These are phyloP conservation scores for Bassia scoparia DNA, from an alignment of 148 eudicot species.

Conservation along the genomic window DNA sequence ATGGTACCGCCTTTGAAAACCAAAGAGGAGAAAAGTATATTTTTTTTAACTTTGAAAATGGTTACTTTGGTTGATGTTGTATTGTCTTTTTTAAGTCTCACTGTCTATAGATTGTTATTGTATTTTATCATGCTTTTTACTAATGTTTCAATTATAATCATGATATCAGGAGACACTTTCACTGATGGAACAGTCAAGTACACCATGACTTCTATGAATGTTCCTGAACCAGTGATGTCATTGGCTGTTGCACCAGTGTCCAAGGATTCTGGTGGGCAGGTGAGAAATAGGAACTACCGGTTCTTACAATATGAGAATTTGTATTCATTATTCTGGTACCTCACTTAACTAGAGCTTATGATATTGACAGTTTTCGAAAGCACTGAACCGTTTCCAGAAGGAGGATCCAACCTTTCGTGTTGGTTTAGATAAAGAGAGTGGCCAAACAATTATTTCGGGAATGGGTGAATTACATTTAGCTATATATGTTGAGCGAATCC, in stretches of 20 bases:
- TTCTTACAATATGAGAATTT: not conserved
- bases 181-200: slow-evolving; percentile 88
- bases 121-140: not conserved
- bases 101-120: not conserved
- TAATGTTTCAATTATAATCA: not conserved
- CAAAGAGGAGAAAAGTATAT: not conserved
- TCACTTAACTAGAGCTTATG: slow-evolving; percentile 11
- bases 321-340: not conserved
- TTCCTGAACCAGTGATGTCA: slow-evolving; percentile 97
- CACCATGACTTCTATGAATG: slow-evolving; percentile 99
- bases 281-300: slow-evolving; percentile 31
- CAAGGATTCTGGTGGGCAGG: slow-evolving; percentile 93
- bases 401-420: slow-evolving; percentile 99
- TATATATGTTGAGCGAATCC: slow-evolving; percentile 94
- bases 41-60: not conserved
- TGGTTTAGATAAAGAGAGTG: slow-evolving; percentile 93
- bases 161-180: slow-evolving; percentile 82
- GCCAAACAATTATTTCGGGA: slow-evolving; percentile 96
- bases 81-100: not conserved
- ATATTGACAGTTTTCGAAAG: slow-evolving; percentile 84
- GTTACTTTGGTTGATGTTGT: not conserved
- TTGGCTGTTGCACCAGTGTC: slow-evolving; percentile 90
- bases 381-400: slow-evolving; percentile 92
- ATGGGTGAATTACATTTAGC: slow-evolving; percentile 98
- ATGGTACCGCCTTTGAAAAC: not conserved